Conservation (phyloP, 768 basidiomycete genomes). For the Glaciozyma antarctica region DNA sequence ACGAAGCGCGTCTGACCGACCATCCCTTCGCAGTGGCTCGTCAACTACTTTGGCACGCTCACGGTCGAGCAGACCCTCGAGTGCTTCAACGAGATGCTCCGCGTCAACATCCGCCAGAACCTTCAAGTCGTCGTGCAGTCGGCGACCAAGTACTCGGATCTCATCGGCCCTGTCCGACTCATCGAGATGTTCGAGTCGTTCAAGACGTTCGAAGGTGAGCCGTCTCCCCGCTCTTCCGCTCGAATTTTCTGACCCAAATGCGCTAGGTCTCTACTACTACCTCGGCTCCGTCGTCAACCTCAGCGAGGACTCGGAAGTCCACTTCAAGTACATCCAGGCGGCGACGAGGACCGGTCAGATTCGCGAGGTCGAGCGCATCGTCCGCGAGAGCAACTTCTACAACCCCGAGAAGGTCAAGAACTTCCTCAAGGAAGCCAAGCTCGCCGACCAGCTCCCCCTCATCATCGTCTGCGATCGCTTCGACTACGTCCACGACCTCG, state of each 20-base stretch:
- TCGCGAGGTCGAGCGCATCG: slow-evolving; percentile 97
- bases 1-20: slow-evolving; percentile 4
- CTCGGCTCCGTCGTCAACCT: slow-evolving; percentile 96
- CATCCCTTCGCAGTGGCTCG: slow-evolving; percentile 61
- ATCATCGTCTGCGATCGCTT: slow-evolving; percentile 99
- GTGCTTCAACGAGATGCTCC: slow-evolving; percentile 93
- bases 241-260: neutral
- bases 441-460: slow-evolving; percentile 89
- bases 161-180: slow-evolving; percentile 89
- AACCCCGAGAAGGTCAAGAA: slow-evolving; percentile 99
- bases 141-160: slow-evolving; percentile 96
- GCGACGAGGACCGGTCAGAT: slow-evolving; percentile 97
- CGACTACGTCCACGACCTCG: slow-evolving; percentile 98
- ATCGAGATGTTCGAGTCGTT: slow-evolving; percentile 98
- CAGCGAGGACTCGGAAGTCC: slow-evolving; percentile 88
- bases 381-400: slow-evolving; percentile 92
- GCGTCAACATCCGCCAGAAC: slow-evolving; percentile 94
- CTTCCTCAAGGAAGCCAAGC: slow-evolving; percentile 97
- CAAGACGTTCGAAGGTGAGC: slow-evolving; percentile 86
- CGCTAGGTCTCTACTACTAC: slow-evolving; percentile 84
- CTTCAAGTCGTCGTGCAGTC: slow-evolving; percentile 92
- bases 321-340: slow-evolving; percentile 99
- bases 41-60: slow-evolving; percentile 89
- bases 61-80: slow-evolving; percentile 96
- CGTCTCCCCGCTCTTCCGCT: neutral